Evolutionary conservation across 768 basidiomycete species (phyloP), one percentile per base, ranked within the genome.

Genomic region (Lentinula boryana): DNA sequence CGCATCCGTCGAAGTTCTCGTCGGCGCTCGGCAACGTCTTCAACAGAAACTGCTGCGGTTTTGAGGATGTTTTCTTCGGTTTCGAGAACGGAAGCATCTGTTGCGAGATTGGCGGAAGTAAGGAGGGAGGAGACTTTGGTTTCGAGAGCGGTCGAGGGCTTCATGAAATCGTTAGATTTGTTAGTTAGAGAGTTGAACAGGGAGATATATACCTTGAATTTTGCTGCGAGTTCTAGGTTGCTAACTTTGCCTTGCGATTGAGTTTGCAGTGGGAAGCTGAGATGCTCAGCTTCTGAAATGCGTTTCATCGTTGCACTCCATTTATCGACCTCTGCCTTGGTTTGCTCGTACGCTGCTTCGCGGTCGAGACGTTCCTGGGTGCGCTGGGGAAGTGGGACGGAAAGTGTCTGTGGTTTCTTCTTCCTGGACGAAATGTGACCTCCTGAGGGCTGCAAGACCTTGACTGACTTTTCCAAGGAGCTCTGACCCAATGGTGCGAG

Each of bases 341-440:
- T 98, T 72, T 91, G 83, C 67, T 95, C 94, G 69, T 96, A 97
- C 0, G 96, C 96, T 7, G 95, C 96, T 69, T 94, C 87, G 53
- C 96, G 87, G 65, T 97, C 93, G 0, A 98, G 76, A 48, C 91
- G 87, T 63, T 97, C 95, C 70, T 97, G 92, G 0, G 88, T 84
- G 35, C 94, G 83, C 21, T 88, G 86, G 8, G 93, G 93, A 0
- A 99, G 76, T 0, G 96, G 96, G 0, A 92, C 93, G 4, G 92
- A 75, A 5, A 96, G 78, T 0, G 88, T 78, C 63, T 81, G 80
- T 23, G 74, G 78, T 67, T 87, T 70, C 61, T 80, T 82, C 51
- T 78, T 78, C 1, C 78, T 77, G 0, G 81, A 79, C 0, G 81
- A 75, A 0, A 79, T 71, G 2, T 78, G 77, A 15, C 21, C 35